Base-by-base conservation (phyloP, 2,329 filamentous ascomycete genomes). In the Juglanconis oblonga region DNA sequence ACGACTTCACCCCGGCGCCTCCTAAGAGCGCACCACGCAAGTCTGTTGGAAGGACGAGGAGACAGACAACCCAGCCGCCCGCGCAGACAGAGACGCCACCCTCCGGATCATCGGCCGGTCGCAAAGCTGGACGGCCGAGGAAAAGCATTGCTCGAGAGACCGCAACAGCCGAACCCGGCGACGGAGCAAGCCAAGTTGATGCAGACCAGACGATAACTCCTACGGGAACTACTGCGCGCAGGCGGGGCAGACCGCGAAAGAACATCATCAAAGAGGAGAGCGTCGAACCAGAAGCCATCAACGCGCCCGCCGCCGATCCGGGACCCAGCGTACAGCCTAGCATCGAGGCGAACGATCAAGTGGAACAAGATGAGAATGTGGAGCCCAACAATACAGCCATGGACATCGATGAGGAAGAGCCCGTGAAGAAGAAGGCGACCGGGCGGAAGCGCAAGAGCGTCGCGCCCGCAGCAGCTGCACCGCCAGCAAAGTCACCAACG, bases 1-100 rank as follows among this genome's bases (percentile, higher is more conserved):
- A 93, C 53, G 91, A 96, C 53, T 95, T 92, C 69, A 89, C 89
- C 49, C 92, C 92, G 2, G 89, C 88, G 52, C 83, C 88, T 1
- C 79, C 83, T 61, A 80, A 77, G 51, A 84, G 80, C 61, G 55
- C 55, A n/a, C 77, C 69, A 7, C 73, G 74, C 54, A 74, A 72
- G 55, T 70, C 76, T 8, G 62, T 66, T 5, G 65, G 65, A 32
- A 63, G 73, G 24, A 74, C 79, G 51, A 75, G 72, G 58, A 44
- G 48, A 17, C 48, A 61, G 47, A 63, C 58, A 3, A 55, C 52
- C n/a, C 61, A 55, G 47, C 54, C 55, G 40, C 59, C 61, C 3
- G 49, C 48, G 10, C 57, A 55, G 54, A 47, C 58, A 36, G 58
- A 63, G 11, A 63, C 61, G 3, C 61, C 61, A 31, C 54, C 55